Base-by-base conservation (phyloP, 352 stramenopile genomes). In the Globisporangium radiosum region DNA sequence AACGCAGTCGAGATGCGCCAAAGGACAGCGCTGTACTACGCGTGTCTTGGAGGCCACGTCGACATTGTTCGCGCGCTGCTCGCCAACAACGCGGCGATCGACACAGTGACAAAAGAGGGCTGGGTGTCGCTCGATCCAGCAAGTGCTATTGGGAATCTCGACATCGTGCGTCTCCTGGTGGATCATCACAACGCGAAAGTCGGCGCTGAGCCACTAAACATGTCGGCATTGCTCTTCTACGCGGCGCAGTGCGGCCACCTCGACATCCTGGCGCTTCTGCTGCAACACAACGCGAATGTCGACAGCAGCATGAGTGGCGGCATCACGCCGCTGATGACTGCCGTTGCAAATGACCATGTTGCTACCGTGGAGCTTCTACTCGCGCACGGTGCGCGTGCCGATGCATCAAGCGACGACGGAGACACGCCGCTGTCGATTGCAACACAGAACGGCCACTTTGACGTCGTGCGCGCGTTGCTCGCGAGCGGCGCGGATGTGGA, bases 201-300 rank as follows among this genome's bases (percentile, higher is more conserved):
- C 17, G 17, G 0, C 17, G 17, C 17, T 19, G 17, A 19, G 17
- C 17, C 17, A 19, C 17, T 19, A 19, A 19, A 0, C 17, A 19
- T 19, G 17, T 19, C 17, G 40, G 10, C 52, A 15, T 8, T 37
- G 8, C 52, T 56, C 7, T 47, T 47, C 19, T 36, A 17, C 33
- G 52, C 52, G 19, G 52, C 37, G 42, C 37, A 56, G n/a, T 47
- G 11, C 13, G 38, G 52, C 11, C 52, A 56, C 15, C 14, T 56
- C 38, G 52, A 56, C 37, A 37, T 48, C 38, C 37, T n/a, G 17
- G 7, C 7, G 9, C 8, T 47, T n/a, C 43, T 47, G 9, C 11
- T 47, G 9, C 8, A 7, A 11, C 43, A 17, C 14, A 6, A 11
- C 43, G 14, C 4, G 14, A n/a, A 47, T n/a, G 43, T 47, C 7